Percentiles rank a stretch among this genome's conserved stretches.
Evolutionary conservation across 345 rosid species (phyloP).

Genomic region (Cardiospermum halicacabum): DNA sequence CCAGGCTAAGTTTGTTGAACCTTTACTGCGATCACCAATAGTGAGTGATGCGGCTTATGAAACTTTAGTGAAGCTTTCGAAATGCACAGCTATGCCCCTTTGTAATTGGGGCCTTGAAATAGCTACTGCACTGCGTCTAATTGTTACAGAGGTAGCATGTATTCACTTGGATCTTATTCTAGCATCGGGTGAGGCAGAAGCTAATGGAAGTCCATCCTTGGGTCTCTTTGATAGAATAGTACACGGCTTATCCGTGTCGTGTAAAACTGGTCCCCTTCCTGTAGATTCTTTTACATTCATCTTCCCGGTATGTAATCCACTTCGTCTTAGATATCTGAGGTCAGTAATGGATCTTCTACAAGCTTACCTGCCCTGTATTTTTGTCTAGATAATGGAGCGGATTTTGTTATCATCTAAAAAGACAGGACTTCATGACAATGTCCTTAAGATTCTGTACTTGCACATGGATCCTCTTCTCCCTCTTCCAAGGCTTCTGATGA

Average conservation of each 20-base stretch:
- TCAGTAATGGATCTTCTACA: constrained; percentile 10
- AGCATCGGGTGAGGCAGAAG: constrained; percentile 43
- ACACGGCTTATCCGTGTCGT: constrained; percentile 59
- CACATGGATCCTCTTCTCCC: constrained; percentile 93
- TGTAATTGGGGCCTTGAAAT: constrained; percentile 93
- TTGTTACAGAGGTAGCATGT: constrained; percentile 51
- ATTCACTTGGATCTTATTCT: constrained; percentile 47
- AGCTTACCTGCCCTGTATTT: constrained; percentile 10
- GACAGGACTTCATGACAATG: constrained; percentile 81
- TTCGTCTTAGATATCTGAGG: neutral
- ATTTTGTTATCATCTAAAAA: constrained; percentile 67
- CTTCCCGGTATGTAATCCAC: constrained; percentile 63
- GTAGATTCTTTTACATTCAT: constrained; percentile 91
- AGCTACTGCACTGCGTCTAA: constrained; percentile 85
- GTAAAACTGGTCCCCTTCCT: constrained; percentile 91
- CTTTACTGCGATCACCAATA: constrained; percentile 72
- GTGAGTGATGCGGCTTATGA: constrained; percentile 76
- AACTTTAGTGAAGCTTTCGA: constrained; percentile 76
- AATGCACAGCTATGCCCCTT: constrained; percentile 75
- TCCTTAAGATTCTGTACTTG: constrained; percentile 71
- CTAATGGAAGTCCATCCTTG: constrained; percentile 38
- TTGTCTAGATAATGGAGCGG: constrained; percentile 81
- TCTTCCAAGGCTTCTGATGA: constrained; percentile 89
- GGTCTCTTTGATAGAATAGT: constrained; percentile 83
- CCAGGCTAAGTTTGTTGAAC: constrained; percentile 83